Evolutionary conservation across 179 eudicot species (phyloP), one percentile per base, ranked within the genome.

Genomic region (Beta lomatogona): DNA sequence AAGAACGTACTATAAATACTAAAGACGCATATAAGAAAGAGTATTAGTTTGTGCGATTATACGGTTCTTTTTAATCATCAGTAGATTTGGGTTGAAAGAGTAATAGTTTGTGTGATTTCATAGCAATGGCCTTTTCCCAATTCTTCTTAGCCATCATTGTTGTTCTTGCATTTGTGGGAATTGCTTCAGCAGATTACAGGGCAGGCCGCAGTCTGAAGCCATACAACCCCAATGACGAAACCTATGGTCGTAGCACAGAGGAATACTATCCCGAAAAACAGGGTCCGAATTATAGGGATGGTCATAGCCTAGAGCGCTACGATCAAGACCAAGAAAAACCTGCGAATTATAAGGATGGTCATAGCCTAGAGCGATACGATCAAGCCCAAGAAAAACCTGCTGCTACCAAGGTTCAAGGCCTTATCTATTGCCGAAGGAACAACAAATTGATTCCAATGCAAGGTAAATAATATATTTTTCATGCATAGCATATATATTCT

Each of bases 341-440:
- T 14, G 46, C 64, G 4, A 73, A 22, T 73, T 73, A 73, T 45
- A 73, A 73, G 66, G 50, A 18, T 31, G 81, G 75, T 25, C 75
- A 28, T 18, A 79, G 81, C 75, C 65, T 79, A 14, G 44, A 68
- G 21, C 50, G 31, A 66, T 53, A 67, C 74, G 9, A 60, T 36
- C 41, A 36, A 67, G 36, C 74, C 65, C 55, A 28, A 13, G 73
- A 77, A 31, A 54, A 52, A 22, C 10, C 16, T 54, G 73, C 9
- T 54, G 81, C 66, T 78, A 69, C 44, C 44, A 70, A 53, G 52
- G 44, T 79, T 55, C 81, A 79, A 79, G 81, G 81, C n/a, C 61
- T 70, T 10, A 70, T 79, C 75, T 69, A 67, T 22, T 79, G 81
- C 76, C 70, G 58, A 57, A 46, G 53, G 19, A 16, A 70, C 48